A percentile compares a stretch with the other conserved stretches of the same genome.
Evolutionary conservation across 2,329 filamentous ascomycete species (phyloP).

Genomic region (Coleophoma cylindrospora): DNA sequence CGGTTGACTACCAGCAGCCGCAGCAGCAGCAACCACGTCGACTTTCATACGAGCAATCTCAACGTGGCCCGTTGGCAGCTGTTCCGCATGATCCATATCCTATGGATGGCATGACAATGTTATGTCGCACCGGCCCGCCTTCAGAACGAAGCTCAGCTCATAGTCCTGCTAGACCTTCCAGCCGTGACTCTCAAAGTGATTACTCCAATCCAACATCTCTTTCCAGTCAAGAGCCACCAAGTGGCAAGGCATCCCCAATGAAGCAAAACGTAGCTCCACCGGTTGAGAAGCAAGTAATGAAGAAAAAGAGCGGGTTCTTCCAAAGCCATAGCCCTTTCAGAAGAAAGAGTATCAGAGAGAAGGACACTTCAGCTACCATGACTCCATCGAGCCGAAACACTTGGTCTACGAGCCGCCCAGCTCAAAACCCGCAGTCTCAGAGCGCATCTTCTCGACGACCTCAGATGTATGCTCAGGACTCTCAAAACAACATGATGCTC

Average conservation of each 20-base stretch:
- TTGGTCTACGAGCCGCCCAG: constrained; percentile 39
- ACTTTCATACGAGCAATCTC: constrained; percentile 27
- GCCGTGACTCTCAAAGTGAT: constrained; percentile 85
- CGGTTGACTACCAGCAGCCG: constrained; percentile 14
- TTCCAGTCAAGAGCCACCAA: constrained; percentile 77
- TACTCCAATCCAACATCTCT: constrained; percentile 85
- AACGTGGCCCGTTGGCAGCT: constrained; percentile 59
- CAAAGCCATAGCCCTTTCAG: constrained; percentile 90
- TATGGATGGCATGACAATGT: constrained; percentile 94
- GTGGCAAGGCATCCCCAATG: constrained; percentile 66
- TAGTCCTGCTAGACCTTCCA: constrained; percentile 69
- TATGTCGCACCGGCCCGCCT: constrained; percentile 73
- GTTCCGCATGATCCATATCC: constrained; percentile 93
- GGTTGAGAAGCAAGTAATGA: constrained; percentile 60
- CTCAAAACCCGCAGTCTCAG: constrained; percentile 8
- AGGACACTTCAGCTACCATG: constrained; percentile 44
- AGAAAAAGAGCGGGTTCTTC: constrained; percentile 81
- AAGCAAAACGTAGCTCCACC: constrained; percentile 52
- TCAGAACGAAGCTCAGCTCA: constrained; percentile 64
- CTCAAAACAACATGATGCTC: constrained; percentile 27
- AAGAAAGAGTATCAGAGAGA: constrained; percentile 79
- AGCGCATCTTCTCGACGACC: constrained; percentile 29
- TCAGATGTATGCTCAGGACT: constrained; percentile 33
- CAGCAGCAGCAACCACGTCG: constrained; percentile 13
- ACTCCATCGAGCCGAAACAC: constrained; percentile 48